Base-by-base conservation (phyloP, 2,329 filamentous ascomycete genomes). In the Clarireedia homoeocarpa region DNA sequence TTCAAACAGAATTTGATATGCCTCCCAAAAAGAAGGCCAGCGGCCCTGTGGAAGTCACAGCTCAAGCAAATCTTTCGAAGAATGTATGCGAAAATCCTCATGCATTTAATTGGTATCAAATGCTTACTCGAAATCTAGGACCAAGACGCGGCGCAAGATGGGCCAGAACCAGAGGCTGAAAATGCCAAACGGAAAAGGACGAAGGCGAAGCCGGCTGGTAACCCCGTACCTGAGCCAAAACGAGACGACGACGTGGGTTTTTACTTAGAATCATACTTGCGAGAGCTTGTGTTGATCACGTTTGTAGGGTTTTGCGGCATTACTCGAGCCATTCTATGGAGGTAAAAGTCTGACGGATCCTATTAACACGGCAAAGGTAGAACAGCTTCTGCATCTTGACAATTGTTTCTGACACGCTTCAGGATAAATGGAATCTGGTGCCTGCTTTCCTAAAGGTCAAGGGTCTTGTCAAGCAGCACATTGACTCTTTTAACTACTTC, bases 371-470 rank as follows among this genome's bases (percentile, higher is more conserved):
- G 84, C 83, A 27, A 75, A 73, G 59, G 70, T 67, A 61, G 23
- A 53, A 6, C 34, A 6, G 10, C 26, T 20, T 10, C 6, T 34
- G 9, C 12, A 24, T n/a, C 36, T 9, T n/a, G 39, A 42, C 9
- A 20, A 27, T 15, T 15, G n/a, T n/a, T 44, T 61, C 58, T 66
- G 51, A 63, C 38, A 83, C 78, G 54, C 79, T 78, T 64, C 79
- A 88, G 67, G 94, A 99, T 75, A 99, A 99, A 78, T 96, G 92
- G 83, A 96, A 97, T 71, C 78, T 99, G 44, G 75, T 99, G 27
- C 95, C 94, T 0, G 94, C 94, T n/a, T 99, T 99, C 71, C 76
- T 99, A 58, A 96, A 96, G 72, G 91, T 96, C 66, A 99, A 99
- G 73, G 82, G 91, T 56, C 77, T 96, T 56, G 91, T 96, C 53